A percentile compares a stretch with the other conserved stretches of the same genome.
Conservation (phyloP, 2,329 filamentous ascomycete genomes). For the Stachybotrys echinatus region DNA sequence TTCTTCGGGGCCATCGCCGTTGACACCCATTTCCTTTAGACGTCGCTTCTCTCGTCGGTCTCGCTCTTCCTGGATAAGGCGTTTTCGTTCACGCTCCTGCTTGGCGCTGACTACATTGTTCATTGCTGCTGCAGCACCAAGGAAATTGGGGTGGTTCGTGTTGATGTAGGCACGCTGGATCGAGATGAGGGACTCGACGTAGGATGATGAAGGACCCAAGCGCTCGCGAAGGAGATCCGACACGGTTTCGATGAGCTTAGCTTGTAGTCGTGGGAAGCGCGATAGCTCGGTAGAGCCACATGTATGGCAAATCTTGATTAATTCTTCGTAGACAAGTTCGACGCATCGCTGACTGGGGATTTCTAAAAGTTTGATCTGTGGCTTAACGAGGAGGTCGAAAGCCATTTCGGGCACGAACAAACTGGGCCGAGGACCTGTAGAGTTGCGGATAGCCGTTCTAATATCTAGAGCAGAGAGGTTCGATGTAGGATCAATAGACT, state of each 20-base stretch:
- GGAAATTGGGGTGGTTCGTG: conserved; percentile 98
- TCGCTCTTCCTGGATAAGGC: conserved; percentile 73
- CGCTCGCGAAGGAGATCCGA: conserved; percentile 91
- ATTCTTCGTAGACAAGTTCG: conserved; percentile 95
- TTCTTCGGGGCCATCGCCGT: conserved; percentile 65
- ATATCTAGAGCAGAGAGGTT: conserved; percentile 95
- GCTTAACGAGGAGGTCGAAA: conserved; percentile 95
- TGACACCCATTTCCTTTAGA: conserved; percentile 77
- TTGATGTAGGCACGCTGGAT: conserved; percentile 99
- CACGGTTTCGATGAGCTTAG: conserved; percentile 95
- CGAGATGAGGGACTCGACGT: conserved; percentile 94
- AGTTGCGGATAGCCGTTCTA: conserved; percentile 94
- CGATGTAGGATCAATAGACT: conserved; percentile 91
- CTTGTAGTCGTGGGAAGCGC: conserved; percentile 87
- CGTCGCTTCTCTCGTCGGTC: conserved; percentile 79
- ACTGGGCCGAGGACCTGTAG: conserved; percentile 89
- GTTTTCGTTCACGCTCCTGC: conserved; percentile 88
- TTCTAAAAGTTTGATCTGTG: conserved; percentile 95
- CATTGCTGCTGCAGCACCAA: conserved; percentile 95
- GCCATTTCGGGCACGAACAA: conserved; percentile 96
- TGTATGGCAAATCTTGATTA: conserved; percentile 99
- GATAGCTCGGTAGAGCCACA: conserved; percentile 93
- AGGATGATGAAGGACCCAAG: conserved; percentile 79
- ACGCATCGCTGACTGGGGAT: conserved; percentile 94
- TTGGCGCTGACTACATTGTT: conserved; percentile 91